Evolutionary conservation across 176 grass and related monocot species (phyloP).

Genomic region (Calamus simplicifolius): DNA sequence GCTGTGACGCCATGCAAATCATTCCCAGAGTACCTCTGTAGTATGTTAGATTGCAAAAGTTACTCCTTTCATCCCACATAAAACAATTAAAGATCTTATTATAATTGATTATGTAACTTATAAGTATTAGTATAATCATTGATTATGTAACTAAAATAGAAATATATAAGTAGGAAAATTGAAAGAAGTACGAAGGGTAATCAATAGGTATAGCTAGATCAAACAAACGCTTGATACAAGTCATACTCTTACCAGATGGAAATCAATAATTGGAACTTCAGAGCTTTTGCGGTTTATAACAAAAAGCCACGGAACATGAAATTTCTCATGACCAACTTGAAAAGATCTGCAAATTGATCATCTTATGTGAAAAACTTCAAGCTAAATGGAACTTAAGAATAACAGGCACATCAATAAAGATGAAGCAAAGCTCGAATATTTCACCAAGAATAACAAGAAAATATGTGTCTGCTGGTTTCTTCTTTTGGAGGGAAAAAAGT

Average conservation of each 20-base stretch:
- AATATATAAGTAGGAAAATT: not conserved
- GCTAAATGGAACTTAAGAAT: too few species aligned
- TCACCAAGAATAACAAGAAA: too few species aligned
- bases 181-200: not conserved
- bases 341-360: not conserved
- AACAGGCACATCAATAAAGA: too few species aligned
- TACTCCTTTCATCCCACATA: conserved; percentile 3
- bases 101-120: not conserved
- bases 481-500: too few species aligned
- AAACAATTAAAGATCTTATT: conserved; percentile 1
- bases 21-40: conserved; percentile 85
- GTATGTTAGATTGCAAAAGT: conserved; percentile 17
- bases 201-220: too few species aligned
- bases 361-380: too few species aligned
- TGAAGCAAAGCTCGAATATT: too few species aligned
- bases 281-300: not conserved
- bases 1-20: conserved; percentile 90
- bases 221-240: not conserved
- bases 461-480: too few species aligned
- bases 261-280: not conserved
- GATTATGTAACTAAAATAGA: not conserved
- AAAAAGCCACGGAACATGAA: not conserved
- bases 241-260: not conserved
- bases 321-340: not conserved
- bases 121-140: not conserved